phyloP scores from a whole-genome alignment of 371 early-diverging fungal species.

The Batrachochytrium dendrobatidis region DNA sequence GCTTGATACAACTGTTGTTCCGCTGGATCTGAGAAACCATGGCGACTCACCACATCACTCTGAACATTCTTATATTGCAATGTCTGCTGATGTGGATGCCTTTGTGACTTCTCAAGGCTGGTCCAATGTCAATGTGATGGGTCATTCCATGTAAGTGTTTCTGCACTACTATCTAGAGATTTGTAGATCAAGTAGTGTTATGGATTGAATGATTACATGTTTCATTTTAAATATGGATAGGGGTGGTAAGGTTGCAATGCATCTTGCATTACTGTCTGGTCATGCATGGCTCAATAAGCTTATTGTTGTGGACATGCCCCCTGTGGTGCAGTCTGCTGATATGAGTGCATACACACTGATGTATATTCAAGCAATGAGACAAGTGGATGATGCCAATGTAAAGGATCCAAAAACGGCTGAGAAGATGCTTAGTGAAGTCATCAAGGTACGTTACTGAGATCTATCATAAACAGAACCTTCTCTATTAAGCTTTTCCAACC shows the following conservation, averaged over 20 bases:
- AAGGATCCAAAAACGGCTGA: constrained; percentile 67
- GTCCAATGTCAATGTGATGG: constrained; percentile 55
- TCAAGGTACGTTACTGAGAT: constrained; percentile 29
- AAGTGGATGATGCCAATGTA: constrained; percentile 52
- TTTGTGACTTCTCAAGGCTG: constrained; percentile 56
- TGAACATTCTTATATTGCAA: constrained; percentile 62
- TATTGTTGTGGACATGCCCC: constrained; percentile 83
- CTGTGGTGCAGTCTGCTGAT: constrained; percentile 31
- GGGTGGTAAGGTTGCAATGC: constrained; percentile 91
- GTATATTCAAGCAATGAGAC: constrained; percentile 60
- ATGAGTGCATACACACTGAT: constrained; percentile 18
- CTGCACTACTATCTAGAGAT: too few species aligned
- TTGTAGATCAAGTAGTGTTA: too few species aligned
- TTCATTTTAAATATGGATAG: constrained; percentile 21
- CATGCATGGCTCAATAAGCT: constrained; percentile 55
- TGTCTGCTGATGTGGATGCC: constrained; percentile 67
- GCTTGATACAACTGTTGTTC: constrained; percentile 53
- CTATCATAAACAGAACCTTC: too few species aligned
- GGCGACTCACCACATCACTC: constrained; percentile 76
- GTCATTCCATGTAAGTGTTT: constrained; percentile 85
- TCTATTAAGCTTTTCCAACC: too few species aligned
- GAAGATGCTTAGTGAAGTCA: constrained; percentile 41
- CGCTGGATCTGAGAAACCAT: constrained; percentile 88
- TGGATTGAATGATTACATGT: too few species aligned
- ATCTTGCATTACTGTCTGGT: constrained; percentile 46